These are phyloP conservation scores for Eimeria acervulina DNA, from an alignment of 169 alveolate genomes.

Conservation along the genomic window DNA sequence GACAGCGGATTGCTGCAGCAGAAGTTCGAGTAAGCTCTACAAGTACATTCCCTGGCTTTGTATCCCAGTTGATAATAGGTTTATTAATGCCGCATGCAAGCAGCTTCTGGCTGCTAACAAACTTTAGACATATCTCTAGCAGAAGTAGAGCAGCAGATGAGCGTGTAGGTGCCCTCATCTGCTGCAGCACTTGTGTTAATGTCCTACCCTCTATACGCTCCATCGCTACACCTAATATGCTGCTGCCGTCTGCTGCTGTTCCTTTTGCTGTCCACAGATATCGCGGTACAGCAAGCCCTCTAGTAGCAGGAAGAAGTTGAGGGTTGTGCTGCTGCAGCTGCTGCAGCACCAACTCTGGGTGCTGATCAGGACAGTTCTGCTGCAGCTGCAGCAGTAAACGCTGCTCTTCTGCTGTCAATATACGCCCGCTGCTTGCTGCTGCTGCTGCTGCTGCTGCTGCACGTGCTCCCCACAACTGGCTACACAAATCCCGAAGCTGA, in stretches of 20 bases:
- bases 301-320: not conserved
- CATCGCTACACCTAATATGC: conserved; percentile 88
- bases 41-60: conserved; percentile 88
- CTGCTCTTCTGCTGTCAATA: conserved; percentile 44
- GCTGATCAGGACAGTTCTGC: conserved; percentile 48
- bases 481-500: conserved; percentile 84
- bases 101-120: conserved; percentile 84
- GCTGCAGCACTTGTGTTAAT: conserved; percentile 86
- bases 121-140: conserved; percentile 86
- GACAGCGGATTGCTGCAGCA: conserved; percentile 85
- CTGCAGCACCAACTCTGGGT: conserved; percentile 77
- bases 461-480: conserved; percentile 81
- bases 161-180: conserved; percentile 83
- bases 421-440: too few species aligned
- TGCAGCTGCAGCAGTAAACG: conserved; percentile 76
- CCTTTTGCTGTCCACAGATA: conserved; percentile 88
- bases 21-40: conserved; percentile 83
- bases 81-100: conserved; percentile 81
- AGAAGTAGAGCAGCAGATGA: conserved; percentile 81
- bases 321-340: conserved; percentile 67
- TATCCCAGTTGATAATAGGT: conserved; percentile 89
- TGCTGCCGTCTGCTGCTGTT: conserved; percentile 62
- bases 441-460: conserved; percentile 73
- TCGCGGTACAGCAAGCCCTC: conserved; percentile 84
- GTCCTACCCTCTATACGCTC: conserved; percentile 88